These are phyloP conservation scores for Sergeia podlipaevii DNA, from an alignment of 208 protist species.

Conservation along the genomic window DNA sequence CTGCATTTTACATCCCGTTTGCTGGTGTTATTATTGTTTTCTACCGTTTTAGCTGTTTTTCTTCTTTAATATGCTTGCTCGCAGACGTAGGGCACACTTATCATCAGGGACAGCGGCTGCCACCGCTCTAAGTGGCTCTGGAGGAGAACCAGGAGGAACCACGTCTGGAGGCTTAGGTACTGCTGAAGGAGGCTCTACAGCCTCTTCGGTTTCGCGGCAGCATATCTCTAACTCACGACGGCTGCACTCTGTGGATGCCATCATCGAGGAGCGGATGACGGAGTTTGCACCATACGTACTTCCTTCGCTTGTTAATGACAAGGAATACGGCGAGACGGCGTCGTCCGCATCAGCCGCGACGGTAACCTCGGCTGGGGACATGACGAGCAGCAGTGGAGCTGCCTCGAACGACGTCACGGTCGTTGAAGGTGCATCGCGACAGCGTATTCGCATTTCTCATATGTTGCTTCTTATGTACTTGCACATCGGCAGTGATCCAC, in stretches of 20 bases:
- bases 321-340: conserved; percentile 22
- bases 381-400: not conserved
- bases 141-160: too few species aligned
- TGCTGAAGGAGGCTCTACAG: too few species aligned
- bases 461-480: conserved; percentile 95
- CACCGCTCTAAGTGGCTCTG: too few species aligned
- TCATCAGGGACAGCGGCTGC: too few species aligned
- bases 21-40: too few species aligned
- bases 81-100: too few species aligned
- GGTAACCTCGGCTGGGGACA: conserved; percentile 8
- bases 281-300: conserved; percentile 62
- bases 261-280: conserved; percentile 55
- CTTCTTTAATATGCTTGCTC: too few species aligned
- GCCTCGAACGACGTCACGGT: conserved; percentile 5
- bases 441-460: conserved; percentile 42
- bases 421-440: conserved; percentile 14
- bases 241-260: conserved; percentile 18
- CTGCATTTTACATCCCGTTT: too few species aligned
- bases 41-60: too few species aligned
- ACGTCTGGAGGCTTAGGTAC: too few species aligned
- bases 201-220: not conserved
- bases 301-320: conserved; percentile 51
- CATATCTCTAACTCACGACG: too few species aligned
- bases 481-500: conserved; percentile 98
- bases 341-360: conserved; percentile 1